Evolutionary conservation across 2,329 filamentous ascomycete species (phyloP).

Genomic region (Nemania bipapillata): DNA sequence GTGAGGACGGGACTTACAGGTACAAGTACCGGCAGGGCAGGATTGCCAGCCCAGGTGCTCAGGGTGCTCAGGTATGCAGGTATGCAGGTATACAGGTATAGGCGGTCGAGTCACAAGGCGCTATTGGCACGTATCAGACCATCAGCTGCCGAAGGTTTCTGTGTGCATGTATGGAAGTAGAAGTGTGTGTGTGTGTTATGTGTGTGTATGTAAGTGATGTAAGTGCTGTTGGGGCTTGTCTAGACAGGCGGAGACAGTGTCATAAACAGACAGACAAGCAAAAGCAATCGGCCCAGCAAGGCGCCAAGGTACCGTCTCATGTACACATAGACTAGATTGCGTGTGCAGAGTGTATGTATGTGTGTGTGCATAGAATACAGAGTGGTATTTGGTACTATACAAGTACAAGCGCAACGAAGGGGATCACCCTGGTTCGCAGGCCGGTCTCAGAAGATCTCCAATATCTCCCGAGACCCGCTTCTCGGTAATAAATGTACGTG

Average conservation of each 20-base stretch:
- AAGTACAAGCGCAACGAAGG: background rate
- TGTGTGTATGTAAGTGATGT: too few relatives aligned
- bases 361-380: too few relatives aligned
- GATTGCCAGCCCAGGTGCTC: constrained; percentile 1
- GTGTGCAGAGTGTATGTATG: too few relatives aligned
- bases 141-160: background rate
- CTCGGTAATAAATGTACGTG: constrained; percentile 11
- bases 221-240: background rate
- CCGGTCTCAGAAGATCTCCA: constrained; percentile 30
- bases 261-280: constrained; percentile 4
- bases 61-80: background rate
- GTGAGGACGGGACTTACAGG: constrained; percentile 33
- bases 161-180: constrained; percentile 1
- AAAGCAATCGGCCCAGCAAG: constrained; percentile 16
- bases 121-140: constrained; percentile 7
- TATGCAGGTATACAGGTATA: background rate
- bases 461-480: constrained; percentile 34
- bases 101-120: constrained; percentile 18
- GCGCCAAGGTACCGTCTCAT: constrained; percentile 7
- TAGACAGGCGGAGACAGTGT: background rate
- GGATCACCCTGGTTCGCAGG: constrained; percentile 23
- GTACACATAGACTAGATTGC: background rate
- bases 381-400: background rate
- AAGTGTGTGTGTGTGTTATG: too few relatives aligned
- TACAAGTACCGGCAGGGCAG: constrained; percentile 31